Conservation (phyloP, 2,329 filamentous ascomycete genomes). For the Huntiella decipiens region DNA sequence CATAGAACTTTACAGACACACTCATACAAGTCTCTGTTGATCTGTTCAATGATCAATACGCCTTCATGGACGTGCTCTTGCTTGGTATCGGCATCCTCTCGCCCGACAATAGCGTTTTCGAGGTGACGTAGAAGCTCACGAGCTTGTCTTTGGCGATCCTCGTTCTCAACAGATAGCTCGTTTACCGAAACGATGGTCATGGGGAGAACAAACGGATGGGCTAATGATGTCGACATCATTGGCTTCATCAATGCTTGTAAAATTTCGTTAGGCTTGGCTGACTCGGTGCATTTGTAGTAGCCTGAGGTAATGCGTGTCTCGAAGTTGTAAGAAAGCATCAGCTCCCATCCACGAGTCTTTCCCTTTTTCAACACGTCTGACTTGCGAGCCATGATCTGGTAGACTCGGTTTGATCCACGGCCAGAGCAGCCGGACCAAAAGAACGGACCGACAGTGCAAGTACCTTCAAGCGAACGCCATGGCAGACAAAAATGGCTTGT, state of each 20-base stretch:
- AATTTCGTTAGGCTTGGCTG: constrained; percentile 25
- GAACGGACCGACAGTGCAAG: constrained; percentile 40
- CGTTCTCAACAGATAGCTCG: constrained; percentile 35
- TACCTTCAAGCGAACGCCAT: constrained; percentile 37
- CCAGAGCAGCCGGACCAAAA: constrained; percentile 42
- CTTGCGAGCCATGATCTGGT: constrained; percentile 45
- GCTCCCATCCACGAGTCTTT: constrained; percentile 43
- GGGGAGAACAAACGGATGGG: constrained; percentile 40
- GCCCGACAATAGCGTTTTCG: constrained; percentile 41
- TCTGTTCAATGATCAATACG: constrained; percentile 34
- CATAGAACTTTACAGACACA: constrained; percentile 43
- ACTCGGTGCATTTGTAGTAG: constrained; percentile 41
- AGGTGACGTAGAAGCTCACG: constrained; percentile 41
- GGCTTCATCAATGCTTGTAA: constrained; percentile 26
- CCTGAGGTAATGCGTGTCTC: constrained; percentile 36
- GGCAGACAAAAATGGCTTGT: constrained; percentile 34
- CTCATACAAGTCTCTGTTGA: constrained; percentile 44
- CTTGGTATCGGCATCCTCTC: constrained; percentile 37
- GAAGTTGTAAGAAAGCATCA: constrained; percentile 41
- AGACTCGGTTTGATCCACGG: constrained; percentile 34
- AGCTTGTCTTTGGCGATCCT: constrained; percentile 43
- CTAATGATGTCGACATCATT: constrained; percentile 27
- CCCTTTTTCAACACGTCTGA: constrained; percentile 48
- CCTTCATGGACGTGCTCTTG: constrained; percentile 35
- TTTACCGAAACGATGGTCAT: constrained; percentile 39